phyloP scores from a whole-genome alignment of 2,329 filamentous ascomycete genomes.

The Moelleriella libera region DNA sequence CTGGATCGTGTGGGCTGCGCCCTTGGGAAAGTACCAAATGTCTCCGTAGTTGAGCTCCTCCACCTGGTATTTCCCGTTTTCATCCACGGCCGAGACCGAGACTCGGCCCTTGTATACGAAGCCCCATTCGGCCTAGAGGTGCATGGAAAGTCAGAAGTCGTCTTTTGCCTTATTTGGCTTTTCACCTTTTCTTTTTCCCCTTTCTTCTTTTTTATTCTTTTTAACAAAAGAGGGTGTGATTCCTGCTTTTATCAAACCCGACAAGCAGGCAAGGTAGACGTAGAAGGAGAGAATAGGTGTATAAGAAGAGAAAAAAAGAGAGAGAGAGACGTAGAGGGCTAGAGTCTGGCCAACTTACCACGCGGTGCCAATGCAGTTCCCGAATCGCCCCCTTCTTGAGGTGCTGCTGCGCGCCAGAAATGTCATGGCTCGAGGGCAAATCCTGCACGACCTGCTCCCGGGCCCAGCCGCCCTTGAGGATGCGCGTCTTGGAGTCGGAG shows the following conservation, averaged over 20 bases:
- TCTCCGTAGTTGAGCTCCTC: conserved; percentile 46
- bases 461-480: conserved; percentile 51
- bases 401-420: conserved; percentile 55
- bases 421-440: conserved; percentile 49
- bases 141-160: conserved; percentile 19
- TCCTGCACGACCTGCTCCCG: conserved; percentile 54
- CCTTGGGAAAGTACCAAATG: conserved; percentile 57
- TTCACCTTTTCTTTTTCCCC: too few relatives aligned
- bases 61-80: conserved; percentile 40
- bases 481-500: conserved; percentile 49
- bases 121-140: conserved; percentile 49
- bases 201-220: too few relatives aligned
- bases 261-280: too few relatives aligned
- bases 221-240: too few relatives aligned
- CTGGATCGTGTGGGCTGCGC: conserved; percentile 48
- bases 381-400: conserved; percentile 50
- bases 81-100: conserved; percentile 45
- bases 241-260: too few relatives aligned
- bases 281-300: too few relatives aligned
- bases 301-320: background rate
- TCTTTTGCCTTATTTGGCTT: background rate
- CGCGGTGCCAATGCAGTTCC: conserved; percentile 53
- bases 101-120: conserved; percentile 45
- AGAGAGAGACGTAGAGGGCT: background rate
- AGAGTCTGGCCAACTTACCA: conserved; percentile 30